Evolutionary conservation across 75 land plant genomes (phyloP).

Genomic region (Adiantum capillusveneris): DNA sequence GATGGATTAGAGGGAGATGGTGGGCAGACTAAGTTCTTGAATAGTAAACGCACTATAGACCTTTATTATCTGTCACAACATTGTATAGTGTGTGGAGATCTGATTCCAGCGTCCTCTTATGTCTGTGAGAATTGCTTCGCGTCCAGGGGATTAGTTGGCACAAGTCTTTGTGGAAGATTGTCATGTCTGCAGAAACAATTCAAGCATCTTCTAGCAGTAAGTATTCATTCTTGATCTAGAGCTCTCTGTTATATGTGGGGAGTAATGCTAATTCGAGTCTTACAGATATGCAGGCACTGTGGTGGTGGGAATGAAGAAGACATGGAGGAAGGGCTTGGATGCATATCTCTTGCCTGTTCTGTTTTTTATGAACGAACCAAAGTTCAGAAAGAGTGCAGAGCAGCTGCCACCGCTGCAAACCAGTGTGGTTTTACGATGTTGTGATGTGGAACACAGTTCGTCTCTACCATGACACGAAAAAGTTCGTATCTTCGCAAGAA

Average conservation of each 20-base stretch:
- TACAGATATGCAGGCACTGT: slow-evolving; percentile 84
- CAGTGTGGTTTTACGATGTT: neutral
- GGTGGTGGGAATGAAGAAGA: slow-evolving; percentile 63
- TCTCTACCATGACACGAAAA: no score
- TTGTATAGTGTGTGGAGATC: slow-evolving; percentile 72
- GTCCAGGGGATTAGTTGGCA: slow-evolving; percentile 31
- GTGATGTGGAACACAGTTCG: no score
- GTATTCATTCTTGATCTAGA: slow-evolving; percentile 11
- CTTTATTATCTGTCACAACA: slow-evolving; percentile 74
- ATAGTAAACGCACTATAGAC: slow-evolving; percentile 58
- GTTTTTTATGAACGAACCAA: slow-evolving; percentile 85
- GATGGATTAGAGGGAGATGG: neutral
- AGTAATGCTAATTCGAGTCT: no score
- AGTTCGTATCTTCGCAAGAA: no score
- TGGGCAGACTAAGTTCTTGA: neutral
- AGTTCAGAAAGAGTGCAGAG: slow-evolving; percentile 53
- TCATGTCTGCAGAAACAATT: slow-evolving; percentile 65
- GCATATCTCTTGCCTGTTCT: slow-evolving; percentile 81
- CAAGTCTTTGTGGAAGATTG: slow-evolving; percentile 49
- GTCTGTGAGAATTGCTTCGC: slow-evolving; percentile 49
- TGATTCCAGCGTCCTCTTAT: slow-evolving; percentile 38
- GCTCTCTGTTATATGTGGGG: no score
- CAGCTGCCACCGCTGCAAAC: neutral
- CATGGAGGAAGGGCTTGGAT: slow-evolving; percentile 58
- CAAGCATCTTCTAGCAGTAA: slow-evolving; percentile 80